Base-by-base conservation (phyloP, 176 grass and related monocot genomes). In the Ensete glaucum region DNA sequence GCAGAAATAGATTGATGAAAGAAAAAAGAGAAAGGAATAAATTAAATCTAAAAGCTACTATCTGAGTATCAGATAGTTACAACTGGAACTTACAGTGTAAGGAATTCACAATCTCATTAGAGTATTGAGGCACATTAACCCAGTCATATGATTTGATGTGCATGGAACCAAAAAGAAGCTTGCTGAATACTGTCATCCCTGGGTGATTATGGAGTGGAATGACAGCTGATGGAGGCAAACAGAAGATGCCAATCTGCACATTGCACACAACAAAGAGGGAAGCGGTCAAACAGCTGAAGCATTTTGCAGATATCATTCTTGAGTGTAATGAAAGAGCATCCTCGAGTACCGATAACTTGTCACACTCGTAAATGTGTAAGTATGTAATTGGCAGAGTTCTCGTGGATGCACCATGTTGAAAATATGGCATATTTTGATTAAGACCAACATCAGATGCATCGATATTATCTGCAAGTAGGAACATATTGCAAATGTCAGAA, bases 161-260 rank as follows among this genome's bases (percentile, higher is more conserved):
- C 90, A 97, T 93, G 55, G 93, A 97, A 72, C 93, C 93, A 66
- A 90, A 93, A 3, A 97, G 77, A 50, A 97, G 86, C 85, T 97
- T 97, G 82, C 90, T 90, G 27, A 97, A 97, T 8, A 97, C 93
- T 0, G 93, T 97, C 93, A 97, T 97, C 34, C 89, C 93, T 20
- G 93, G 93, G 83, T 97, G 93, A 63, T 93, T 88, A 69, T 93
- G 94, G 8, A 97, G 88, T 12, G 94, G 94, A 76, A 97, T 97
- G 22, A 93, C 80, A 23, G 73, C 85, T 7, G 77, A 85, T 62
- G 83, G 77, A 1, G 94, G 90, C 68, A 97, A 68, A 71, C 88
- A 97, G 84, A 97, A 93, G 76, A 97, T 91, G 16, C 90, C 88
- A 80, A 97, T 89, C 94, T 97, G 88, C 82, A 43, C 34, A 43